Evolutionary conservation across 2,329 filamentous ascomycete species (phyloP), one percentile per base, ranked within the genome.

Genomic region (Polytolypa hystricis): DNA sequence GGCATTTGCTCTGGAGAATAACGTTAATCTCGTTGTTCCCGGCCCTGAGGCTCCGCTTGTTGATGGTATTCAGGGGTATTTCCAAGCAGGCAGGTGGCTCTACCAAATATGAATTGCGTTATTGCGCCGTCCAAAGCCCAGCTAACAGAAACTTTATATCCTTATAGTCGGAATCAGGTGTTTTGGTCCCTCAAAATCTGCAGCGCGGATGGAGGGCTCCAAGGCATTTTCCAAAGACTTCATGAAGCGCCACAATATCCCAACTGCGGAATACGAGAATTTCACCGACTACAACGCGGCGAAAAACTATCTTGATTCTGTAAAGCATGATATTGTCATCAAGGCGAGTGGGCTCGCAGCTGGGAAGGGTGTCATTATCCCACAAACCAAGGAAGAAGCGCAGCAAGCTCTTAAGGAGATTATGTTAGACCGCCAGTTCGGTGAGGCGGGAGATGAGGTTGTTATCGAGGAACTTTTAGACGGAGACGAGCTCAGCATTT

Each of bases 181-280:
- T 60, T 96, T 95, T 54, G 91, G 89, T 2, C 91, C 91, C 4
- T 82, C 79, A 39, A 78, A 82, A 62, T 76, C 77, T 33, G 89
- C 91, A 15, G 87, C 91, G 12, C 74, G 75, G 30, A 84, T 98
- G 73, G 91, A 98, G 63, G 91, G 91, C 42, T 93, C 84, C 65
- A 98, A 98, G 69, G 84, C 89, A 8, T 96, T 93, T 60, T 86
- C 84, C 43, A 98, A 98, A 59, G 87, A 96, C 60, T 96, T 96
- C 56, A 98, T 96, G 91, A 80, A 82, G 61, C 78, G 80, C 47
- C 77, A 93, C 64, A 73, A 73, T 51, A 93, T 98, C 50, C 87
- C 89, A 25, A 96, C 91, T 1, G 91, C 91, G 11, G 77, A 74
- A 26, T 96, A 94, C 65, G 76, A 81, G 59, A 95, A 93, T 66